Evolutionary conservation across 129 eudicot species (phyloP).

Genomic region (Rutidosis leptorrhynchoides): DNA sequence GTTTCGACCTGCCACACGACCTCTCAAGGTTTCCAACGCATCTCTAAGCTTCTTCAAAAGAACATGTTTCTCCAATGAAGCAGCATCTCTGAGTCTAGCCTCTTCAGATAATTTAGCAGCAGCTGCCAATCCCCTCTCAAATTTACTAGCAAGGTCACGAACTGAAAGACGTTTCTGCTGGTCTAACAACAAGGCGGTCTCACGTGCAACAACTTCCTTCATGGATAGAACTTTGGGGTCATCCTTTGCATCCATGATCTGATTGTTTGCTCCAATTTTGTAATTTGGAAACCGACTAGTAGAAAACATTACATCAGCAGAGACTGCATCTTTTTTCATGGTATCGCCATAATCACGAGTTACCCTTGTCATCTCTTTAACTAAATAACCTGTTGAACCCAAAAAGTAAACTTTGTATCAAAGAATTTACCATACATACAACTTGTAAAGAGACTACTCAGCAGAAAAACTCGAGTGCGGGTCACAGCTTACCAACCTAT

Average conservation of each 20-base stretch:
- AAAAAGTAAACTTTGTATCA: too few species aligned
- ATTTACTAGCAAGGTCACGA: conserved; percentile 90
- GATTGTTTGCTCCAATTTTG: conserved; percentile 49
- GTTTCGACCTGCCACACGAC: conserved; percentile 73
- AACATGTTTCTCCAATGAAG: conserved; percentile 89
- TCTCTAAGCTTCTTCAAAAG: conserved; percentile 88
- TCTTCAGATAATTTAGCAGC: conserved; percentile 90
- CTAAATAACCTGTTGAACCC: too few species aligned
- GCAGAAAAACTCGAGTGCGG: too few species aligned
- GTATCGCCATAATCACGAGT: conserved; percentile 64
- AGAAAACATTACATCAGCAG: conserved; percentile 78
- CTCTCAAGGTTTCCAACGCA: conserved; percentile 81
- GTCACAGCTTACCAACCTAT: too few species aligned
- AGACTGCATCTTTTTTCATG: conserved; percentile 68
- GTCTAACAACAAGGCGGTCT: conserved; percentile 68
- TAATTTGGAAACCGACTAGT: conserved; percentile 74
- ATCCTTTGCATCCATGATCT: conserved; percentile 59
- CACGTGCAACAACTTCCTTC: conserved; percentile 67
- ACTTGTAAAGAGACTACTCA: too few species aligned
- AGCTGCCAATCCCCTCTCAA: conserved; percentile 94
- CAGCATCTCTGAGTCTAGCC: conserved; percentile 79
- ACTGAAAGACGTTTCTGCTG: conserved; percentile 85
- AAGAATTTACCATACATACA: too few species aligned
- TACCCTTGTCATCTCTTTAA: too few species aligned
- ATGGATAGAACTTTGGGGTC: conserved; percentile 53